A percentile compares a stretch with the other conserved stretches of the same genome.
Evolutionary conservation across 148 eudicot genomes (phyloP).

Genomic region (Vaccinium macrocarpon): DNA sequence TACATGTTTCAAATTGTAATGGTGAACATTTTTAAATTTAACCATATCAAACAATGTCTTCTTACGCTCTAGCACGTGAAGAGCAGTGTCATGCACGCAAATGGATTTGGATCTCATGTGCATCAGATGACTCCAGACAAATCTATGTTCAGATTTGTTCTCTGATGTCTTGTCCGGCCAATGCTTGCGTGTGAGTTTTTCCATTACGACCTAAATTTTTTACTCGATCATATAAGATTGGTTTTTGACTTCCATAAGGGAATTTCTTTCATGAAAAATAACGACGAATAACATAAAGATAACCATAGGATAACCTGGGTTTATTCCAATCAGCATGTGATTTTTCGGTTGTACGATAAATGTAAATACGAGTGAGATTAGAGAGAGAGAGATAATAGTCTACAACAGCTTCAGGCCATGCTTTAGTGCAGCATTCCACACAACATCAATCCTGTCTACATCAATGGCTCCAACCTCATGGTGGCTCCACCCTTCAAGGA

Average conservation of each 20-base stretch:
- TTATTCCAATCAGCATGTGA: not conserved
- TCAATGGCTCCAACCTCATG: slow-evolving; percentile 52
- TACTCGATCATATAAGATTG: not conserved
- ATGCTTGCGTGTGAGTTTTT: not conserved
- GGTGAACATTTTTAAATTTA: not conserved
- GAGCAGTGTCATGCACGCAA: too few relatives aligned
- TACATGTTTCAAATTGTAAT: too few relatives aligned
- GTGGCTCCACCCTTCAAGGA: slow-evolving; percentile 61
- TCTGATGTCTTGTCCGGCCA: not conserved
- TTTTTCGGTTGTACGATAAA: not conserved
- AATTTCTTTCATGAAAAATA: not conserved
- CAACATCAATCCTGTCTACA: slow-evolving; percentile 48
- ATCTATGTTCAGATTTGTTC: too few relatives aligned
- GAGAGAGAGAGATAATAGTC: slow-evolving; percentile 10
- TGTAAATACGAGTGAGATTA: not conserved
- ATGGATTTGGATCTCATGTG: too few relatives aligned
- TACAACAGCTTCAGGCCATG: slow-evolving; percentile 41
- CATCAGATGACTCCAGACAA: too few relatives aligned
- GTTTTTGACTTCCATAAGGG: not conserved
- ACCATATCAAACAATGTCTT: too few relatives aligned
- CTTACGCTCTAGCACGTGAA: too few relatives aligned
- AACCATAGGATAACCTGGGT: not conserved
- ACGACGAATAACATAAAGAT: not conserved
- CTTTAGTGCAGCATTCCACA: slow-evolving; percentile 50
- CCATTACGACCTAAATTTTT: not conserved